Conservation (phyloP, 495 filamentous ascomycete species). For the Neurospora sp. region DNA sequence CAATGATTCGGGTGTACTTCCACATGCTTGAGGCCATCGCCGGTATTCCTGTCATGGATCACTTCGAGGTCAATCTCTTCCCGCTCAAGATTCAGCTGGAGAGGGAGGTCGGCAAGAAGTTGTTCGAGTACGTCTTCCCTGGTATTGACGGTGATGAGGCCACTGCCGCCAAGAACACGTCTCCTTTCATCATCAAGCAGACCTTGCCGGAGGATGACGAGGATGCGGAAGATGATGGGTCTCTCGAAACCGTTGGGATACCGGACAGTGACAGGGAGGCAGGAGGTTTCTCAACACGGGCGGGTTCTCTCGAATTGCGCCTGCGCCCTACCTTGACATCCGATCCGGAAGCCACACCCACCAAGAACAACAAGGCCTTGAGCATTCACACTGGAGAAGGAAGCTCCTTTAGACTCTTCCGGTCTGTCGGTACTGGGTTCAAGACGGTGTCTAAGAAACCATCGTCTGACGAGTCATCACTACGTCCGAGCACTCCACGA, state of each 20-base stretch:
- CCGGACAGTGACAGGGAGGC: constrained; percentile 25
- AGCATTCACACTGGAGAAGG: constrained; percentile 38
- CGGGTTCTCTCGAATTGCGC: constrained; percentile 65
- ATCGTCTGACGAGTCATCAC: constrained; percentile 49
- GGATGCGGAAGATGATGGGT: constrained; percentile 36
- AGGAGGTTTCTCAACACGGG: constrained; percentile 37
- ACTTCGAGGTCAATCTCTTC: constrained; percentile 91
- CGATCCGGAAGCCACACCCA: constrained; percentile 33
- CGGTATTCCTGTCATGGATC: constrained; percentile 92
- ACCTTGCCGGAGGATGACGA: constrained; percentile 58
- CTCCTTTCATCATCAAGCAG: constrained; percentile 76
- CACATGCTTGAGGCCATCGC: constrained; percentile 97
- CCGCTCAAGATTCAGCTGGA: constrained; percentile 93
- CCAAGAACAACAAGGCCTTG: constrained; percentile 40
- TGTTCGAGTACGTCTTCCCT: constrained; percentile 98
- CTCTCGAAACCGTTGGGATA: constrained; percentile 13
- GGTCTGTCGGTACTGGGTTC: constrained; percentile 23
- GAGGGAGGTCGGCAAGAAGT: constrained; percentile 79
- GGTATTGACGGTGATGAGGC: constrained; percentile 50
- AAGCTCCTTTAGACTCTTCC: constrained; percentile 47
- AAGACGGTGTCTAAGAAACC: constrained; percentile 47
- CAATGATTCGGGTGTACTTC: constrained; percentile 91
- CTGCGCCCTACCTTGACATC: constrained; percentile 68
- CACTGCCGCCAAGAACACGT: constrained; percentile 45
- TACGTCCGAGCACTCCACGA: constrained; percentile 38